Evolutionary conservation across 768 basidiomycete genomes (phyloP), one percentile per base, ranked within the genome.

Genomic region (Kwoniella europaea): DNA sequence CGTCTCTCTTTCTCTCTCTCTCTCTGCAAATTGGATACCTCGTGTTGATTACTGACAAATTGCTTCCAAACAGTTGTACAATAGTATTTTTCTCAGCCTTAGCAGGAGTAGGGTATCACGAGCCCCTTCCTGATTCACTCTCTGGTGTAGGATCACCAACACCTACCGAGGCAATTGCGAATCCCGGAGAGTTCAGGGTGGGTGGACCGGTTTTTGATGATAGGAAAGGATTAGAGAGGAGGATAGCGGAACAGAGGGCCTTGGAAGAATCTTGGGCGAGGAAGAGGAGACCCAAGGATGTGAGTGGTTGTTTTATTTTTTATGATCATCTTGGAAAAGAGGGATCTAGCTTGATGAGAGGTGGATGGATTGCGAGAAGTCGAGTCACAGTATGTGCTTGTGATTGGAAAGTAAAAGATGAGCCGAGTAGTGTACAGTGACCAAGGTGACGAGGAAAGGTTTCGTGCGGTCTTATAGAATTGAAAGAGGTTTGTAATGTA

Each of bases 271-370:
- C 56, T 42, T 81, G 79, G 79, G 73, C 67, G 18, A 81, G 64
- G 63, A 79, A 76, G 72, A 79, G 73, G 71, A 50, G 82, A 55
- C 81, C 82, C n/a, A 74, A 81, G 68, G 82, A 83, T 78, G 82
- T 83, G 72, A 79, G 82, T 82, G 20, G 53, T 50, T 16, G 29
- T 50, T 15, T 62, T 24, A 22, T 29, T 55, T 35, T 24, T 59
- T 52, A 2, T 4, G 55, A 20, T n/a, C 1, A 63, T 1, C 24
- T 44, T 10, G 18, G 13, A 10, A 29, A 29, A 29, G 4, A 29
- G 5, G 29, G 29, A 29, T 29, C 4, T 29, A 2, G 29, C 29
- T 4, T 29, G 29, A 29, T 29, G 29, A 29, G 29, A 29, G 29
- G 29, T 4, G 29, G 29, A 29, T 29, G 29, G 29, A 29, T 29